Evolutionary conservation across 768 basidiomycete genomes (phyloP).

Genomic region (Sutorius australiensis): DNA sequence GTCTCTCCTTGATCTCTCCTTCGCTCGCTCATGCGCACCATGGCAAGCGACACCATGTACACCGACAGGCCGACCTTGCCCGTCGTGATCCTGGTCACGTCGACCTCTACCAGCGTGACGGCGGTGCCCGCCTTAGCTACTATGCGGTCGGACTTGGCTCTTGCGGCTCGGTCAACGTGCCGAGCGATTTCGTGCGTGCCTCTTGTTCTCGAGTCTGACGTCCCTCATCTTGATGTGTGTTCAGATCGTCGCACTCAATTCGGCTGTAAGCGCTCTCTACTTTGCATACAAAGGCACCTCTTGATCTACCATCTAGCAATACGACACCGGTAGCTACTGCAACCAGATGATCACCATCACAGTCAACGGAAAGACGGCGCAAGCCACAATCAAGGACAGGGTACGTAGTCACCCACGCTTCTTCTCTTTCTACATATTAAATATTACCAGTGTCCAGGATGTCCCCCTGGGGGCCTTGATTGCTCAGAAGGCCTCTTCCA

Average conservation of each 20-base stretch:
- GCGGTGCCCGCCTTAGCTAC: slow-evolving; percentile 32
- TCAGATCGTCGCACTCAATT: slow-evolving; percentile 52
- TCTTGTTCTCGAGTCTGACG: background rate
- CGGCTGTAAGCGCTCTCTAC: slow-evolving; percentile 16
- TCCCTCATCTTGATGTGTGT: slow-evolving; percentile 1
- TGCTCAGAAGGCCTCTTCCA: slow-evolving; percentile 63
- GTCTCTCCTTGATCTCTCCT: slow-evolving; percentile 15
- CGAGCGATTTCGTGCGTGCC: slow-evolving; percentile 34
- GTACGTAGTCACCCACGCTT: slow-evolving; percentile 30
- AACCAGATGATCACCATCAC: slow-evolving; percentile 59
- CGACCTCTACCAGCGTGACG: slow-evolving; percentile 19
- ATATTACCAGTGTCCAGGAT: slow-evolving; percentile 57
- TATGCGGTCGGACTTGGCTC: slow-evolving; percentile 43
- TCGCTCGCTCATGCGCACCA: slow-evolving; percentile 22
- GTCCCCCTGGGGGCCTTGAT: slow-evolving; percentile 64
- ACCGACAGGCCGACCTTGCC: slow-evolving; percentile 20
- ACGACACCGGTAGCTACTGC: slow-evolving; percentile 49
- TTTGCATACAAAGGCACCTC: background rate
- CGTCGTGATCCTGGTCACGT: slow-evolving; percentile 26
- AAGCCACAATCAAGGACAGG: slow-evolving; percentile 60
- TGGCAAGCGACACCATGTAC: slow-evolving; percentile 21
- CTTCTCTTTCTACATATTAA: background rate
- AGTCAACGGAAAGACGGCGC: slow-evolving; percentile 51
- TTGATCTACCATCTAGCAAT: slow-evolving; percentile 46
- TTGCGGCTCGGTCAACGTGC: slow-evolving; percentile 33